phyloP scores from a whole-genome alignment of 768 basidiomycete species.

The Leccinum uliginosum region DNA sequence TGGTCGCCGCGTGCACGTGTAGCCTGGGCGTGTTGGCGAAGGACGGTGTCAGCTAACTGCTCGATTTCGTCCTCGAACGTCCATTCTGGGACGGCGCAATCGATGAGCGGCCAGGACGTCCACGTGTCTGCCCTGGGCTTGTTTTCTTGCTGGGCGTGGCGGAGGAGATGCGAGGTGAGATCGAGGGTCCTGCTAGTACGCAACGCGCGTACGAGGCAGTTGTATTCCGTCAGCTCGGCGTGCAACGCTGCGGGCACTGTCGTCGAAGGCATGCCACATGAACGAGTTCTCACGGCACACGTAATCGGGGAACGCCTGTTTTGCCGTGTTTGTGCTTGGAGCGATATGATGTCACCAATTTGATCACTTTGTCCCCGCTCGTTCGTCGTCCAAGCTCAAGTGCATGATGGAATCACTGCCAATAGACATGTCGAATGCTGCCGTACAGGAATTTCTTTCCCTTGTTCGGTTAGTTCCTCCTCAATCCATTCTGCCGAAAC shows the following conservation, averaged over 20 bases:
- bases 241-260: slow-evolving; percentile 52
- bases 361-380: background rate
- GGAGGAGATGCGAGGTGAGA: slow-evolving; percentile 48
- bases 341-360: slow-evolving; percentile 15
- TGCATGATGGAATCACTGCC: slow-evolving; percentile 51
- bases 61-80: slow-evolving; percentile 63
- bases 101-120: slow-evolving; percentile 77
- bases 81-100: slow-evolving; percentile 69
- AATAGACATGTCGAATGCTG: slow-evolving; percentile 55
- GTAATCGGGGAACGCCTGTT: slow-evolving; percentile 1
- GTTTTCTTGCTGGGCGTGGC: slow-evolving; percentile 32
- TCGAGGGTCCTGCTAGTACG: slow-evolving; percentile 55
- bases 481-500: background rate
- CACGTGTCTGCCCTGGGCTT: slow-evolving; percentile 34
- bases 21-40: slow-evolving; percentile 18
- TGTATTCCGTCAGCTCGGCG: slow-evolving; percentile 63
- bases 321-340: background rate
- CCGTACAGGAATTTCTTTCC: slow-evolving; percentile 60
- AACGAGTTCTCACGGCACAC: background rate
- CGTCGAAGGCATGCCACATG: background rate
- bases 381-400: background rate
- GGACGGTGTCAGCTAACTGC: slow-evolving; percentile 38
- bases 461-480: slow-evolving; percentile 46
- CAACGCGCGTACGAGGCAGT: slow-evolving; percentile 61
- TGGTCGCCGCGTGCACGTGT: slow-evolving; percentile 11